These are phyloP conservation scores for Irpex sp. DNA, from an alignment of 1,284 basidiomycete species.

Conservation along the genomic window DNA sequence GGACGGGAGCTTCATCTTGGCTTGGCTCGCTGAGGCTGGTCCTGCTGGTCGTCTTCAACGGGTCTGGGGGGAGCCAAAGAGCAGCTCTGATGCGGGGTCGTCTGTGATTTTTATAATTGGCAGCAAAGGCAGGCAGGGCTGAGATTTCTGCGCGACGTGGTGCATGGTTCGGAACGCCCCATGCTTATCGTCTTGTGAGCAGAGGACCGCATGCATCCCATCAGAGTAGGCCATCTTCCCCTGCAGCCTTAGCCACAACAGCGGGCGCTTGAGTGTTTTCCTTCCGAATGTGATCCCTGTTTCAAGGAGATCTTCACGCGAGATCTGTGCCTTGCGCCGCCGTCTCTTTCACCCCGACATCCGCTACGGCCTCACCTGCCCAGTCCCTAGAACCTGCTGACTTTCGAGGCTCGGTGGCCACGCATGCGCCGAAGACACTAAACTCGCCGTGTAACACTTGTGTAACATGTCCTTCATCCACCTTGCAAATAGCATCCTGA, in stretches of 20 bases:
- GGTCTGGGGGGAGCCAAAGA: neutral
- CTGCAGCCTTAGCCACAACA: neutral
- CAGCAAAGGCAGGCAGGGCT: neutral
- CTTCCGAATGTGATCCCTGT: no score
- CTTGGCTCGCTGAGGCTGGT: neutral
- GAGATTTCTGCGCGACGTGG: neutral
- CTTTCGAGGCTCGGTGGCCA: no score
- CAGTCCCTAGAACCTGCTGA: no score
- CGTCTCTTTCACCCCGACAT: neutral
- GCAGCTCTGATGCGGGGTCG: neutral
- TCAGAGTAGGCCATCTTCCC: neutral
- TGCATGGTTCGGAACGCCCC: neutral
- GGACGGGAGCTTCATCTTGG: slow-evolving; percentile 22
- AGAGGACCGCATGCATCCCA: neutral
- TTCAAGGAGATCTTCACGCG: no score
- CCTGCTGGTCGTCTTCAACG: neutral
- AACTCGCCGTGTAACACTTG: no score
- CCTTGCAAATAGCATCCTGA: no score
- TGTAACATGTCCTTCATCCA: no score
- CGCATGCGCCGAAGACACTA: no score
- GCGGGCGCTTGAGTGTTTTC: neutral
- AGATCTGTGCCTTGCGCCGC: neutral
- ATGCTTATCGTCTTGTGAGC: neutral
- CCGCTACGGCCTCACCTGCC: neutral
- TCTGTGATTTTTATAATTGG: neutral